Conservation (phyloP, 1,139 yeast species). For the Candida neerlandica region DNA sequence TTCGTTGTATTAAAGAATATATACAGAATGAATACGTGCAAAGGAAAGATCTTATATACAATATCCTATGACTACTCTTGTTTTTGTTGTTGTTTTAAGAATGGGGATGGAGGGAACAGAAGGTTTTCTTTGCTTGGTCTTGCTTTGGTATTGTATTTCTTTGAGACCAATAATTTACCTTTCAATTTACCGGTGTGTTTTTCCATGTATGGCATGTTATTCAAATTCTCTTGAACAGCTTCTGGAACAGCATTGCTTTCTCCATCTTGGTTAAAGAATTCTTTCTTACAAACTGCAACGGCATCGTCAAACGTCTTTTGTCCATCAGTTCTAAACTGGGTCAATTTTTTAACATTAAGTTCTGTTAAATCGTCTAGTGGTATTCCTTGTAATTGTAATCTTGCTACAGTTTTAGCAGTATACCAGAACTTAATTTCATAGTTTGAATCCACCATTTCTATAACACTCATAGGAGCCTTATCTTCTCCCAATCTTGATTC, state of each 20-base stretch:
- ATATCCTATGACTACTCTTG: conserved; percentile 2
- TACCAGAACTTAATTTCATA: conserved; percentile 78
- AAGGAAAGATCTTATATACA: background rate
- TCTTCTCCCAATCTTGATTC: conserved; percentile 88
- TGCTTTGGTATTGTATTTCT: conserved; percentile 38
- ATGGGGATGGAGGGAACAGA: conserved; percentile 43
- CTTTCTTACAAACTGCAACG: conserved; percentile 64
- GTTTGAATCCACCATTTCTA: conserved; percentile 80
- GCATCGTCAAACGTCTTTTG: conserved; percentile 56
- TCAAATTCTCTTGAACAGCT: conserved; percentile 30
- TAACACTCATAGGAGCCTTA: conserved; percentile 85
- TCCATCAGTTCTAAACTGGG: conserved; percentile 51
- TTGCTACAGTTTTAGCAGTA: conserved; percentile 78
- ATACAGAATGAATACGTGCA: background rate
- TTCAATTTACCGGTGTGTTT: conserved; percentile 28
- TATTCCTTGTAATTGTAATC: conserved; percentile 67
- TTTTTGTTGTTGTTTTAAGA: conserved; percentile 18
- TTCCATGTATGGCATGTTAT: conserved; percentile 36
- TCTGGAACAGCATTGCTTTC: conserved; percentile 28
- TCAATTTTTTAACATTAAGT: conserved; percentile 57
- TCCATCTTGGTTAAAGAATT: conserved; percentile 49
- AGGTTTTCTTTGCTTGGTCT: conserved; percentile 25
- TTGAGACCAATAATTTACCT: conserved; percentile 33
- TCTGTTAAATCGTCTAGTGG: conserved; percentile 63
- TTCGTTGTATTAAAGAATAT: background rate